phyloP scores from a whole-genome alignment of 73 alveolate species.

The Paramecium bursaria region DNA sequence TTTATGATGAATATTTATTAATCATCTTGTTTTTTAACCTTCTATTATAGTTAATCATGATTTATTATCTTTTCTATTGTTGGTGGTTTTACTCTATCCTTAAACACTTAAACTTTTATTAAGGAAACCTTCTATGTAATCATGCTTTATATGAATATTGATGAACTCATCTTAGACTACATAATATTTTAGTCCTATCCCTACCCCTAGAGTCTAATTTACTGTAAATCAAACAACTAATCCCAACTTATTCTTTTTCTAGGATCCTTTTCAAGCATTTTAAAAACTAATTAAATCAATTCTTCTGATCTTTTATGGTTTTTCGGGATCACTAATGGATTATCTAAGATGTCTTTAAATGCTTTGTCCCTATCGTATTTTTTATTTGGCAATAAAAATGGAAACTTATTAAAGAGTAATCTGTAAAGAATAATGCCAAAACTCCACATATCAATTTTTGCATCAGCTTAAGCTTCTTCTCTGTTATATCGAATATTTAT shows the following conservation, averaged over 20 bases:
- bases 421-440: conserved; percentile 63
- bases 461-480: conserved; percentile 63
- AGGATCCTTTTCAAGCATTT: conserved; percentile 58
- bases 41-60: conserved; percentile 21
- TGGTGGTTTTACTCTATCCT: conserved; percentile 2
- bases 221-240: conserved; percentile 30
- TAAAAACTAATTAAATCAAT: conserved; percentile 25
- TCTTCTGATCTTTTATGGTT: conserved; percentile 44
- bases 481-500: neutral
- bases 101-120: conserved; percentile 52
- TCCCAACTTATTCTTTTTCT: conserved; percentile 67
- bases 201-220: conserved; percentile 4
- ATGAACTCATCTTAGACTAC: conserved; percentile 45
- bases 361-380: conserved; percentile 68
- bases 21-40: conserved; percentile 25
- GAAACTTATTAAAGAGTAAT: conserved; percentile 61
- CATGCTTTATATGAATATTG: conserved; percentile 60
- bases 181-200: neutral
- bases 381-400: conserved; percentile 53
- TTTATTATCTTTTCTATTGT: conserved; percentile 2
- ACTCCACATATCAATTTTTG: conserved; percentile 71
- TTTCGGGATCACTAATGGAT: conserved; percentile 26
- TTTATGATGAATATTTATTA: neutral
- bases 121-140: conserved; percentile 36
- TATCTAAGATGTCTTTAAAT: conserved; percentile 48